phyloP scores from a whole-genome alignment of 257 asterid genomes.

The Phtheirospermum japonicum region DNA sequence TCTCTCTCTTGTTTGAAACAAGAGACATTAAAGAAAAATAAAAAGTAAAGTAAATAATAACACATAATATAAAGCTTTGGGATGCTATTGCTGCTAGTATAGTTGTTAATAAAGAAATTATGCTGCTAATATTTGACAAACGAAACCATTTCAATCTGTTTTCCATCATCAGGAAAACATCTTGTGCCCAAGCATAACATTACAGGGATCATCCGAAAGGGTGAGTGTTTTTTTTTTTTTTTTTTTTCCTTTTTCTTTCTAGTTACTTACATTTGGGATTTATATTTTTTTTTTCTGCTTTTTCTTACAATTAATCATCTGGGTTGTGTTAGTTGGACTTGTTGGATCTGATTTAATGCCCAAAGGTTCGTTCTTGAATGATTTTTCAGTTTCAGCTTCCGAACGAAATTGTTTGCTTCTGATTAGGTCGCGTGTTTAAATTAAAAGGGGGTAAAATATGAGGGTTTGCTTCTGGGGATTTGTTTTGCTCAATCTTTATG shows the following conservation, averaged over 20 bases:
- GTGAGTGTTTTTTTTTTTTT: constrained; percentile 16
- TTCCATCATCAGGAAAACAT: neutral
- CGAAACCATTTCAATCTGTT: neutral
- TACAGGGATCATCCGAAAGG: constrained; percentile 16
- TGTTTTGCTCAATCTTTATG: constrained; percentile 3
- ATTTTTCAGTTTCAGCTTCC: constrained; percentile 11
- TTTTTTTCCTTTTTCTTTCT: neutral
- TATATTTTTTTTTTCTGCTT: neutral
- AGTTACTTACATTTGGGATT: neutral
- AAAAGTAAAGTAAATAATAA: neutral
- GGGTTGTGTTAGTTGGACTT: constrained; percentile 8
- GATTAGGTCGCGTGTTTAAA: constrained; percentile 13
- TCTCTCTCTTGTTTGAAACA: constrained; percentile 22
- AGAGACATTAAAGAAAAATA: constrained; percentile 20
- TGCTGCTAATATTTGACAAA: constrained; percentile 25
- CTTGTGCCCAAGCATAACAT: neutral
- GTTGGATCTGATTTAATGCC: constrained; percentile 27
- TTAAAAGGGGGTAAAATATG: neutral
- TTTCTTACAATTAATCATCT: neutral
- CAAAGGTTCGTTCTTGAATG: constrained; percentile 1
- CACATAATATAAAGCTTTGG: constrained; percentile 20
- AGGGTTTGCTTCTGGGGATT: constrained; percentile 17
- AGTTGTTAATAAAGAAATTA: constrained; percentile 5
- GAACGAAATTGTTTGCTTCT: neutral
- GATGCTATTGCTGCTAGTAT: constrained; percentile 9